Conservation (phyloP, 148 eudicot genomes). For the Agrostemma githago region DNA sequence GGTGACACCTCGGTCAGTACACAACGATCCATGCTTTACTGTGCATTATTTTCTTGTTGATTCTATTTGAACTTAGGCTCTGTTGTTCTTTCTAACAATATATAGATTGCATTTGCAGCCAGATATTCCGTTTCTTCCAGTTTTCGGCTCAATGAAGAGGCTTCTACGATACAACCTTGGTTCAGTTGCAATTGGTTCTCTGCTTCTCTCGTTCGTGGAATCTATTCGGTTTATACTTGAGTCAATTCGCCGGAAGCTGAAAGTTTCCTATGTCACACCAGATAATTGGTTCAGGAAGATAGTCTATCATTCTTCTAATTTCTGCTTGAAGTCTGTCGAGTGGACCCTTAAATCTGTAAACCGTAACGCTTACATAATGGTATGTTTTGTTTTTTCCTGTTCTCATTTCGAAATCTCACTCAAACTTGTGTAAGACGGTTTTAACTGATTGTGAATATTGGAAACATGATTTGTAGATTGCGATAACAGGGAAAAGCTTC, state of each 20-base stretch:
- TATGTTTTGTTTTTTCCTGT: constrained; percentile 21
- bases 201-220: constrained; percentile 67
- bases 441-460: neutral
- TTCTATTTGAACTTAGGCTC: neutral
- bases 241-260: constrained; percentile 74
- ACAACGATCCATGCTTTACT: neutral
- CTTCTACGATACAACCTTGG: constrained; percentile 76
- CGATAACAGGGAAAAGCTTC: constrained; percentile 91
- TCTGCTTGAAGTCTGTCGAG: constrained; percentile 54
- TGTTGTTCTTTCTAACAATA: neutral
- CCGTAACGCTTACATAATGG: constrained; percentile 96
- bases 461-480: constrained; percentile 56
- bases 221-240: constrained; percentile 76
- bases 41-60: neutral
- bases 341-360: constrained; percentile 86
- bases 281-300: constrained; percentile 58
- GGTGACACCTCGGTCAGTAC: constrained; percentile 73
- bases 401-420: neutral
- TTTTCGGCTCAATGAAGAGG: constrained; percentile 87
- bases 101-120: constrained; percentile 42
- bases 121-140: constrained; percentile 81
- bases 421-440: too few species aligned
- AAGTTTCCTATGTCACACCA: constrained; percentile 54
- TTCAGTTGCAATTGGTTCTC: constrained; percentile 86
- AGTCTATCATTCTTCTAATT: constrained; percentile 50